Base-by-base conservation (phyloP, 768 basidiomycete species). In the Russula lepida region DNA sequence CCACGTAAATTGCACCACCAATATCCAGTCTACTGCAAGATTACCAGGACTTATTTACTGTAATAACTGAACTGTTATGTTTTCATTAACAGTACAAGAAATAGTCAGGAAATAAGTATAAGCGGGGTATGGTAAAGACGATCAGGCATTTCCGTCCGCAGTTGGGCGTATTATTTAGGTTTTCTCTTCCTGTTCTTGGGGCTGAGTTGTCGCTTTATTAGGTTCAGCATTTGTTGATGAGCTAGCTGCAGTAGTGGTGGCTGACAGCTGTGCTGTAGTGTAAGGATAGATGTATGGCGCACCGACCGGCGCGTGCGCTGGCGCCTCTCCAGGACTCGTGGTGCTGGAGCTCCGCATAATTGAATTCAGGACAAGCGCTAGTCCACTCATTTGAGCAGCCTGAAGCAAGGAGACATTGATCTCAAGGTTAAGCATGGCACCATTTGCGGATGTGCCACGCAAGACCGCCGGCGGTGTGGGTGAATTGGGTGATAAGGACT, bases 321-420 rank as follows among this genome's bases (percentile, higher is more conserved):
- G 57, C 32, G 51, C 53, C 12, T 63, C 44, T 55, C 62, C 51
- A 43, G 66, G 56, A 41, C 67, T 53, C 41, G 65, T 63, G 48
- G 60, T 66, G 39, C 66, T 65, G 44, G 63, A 48, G n/a, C 52
- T 43, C 28, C 82, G 78, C 78, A 88, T 84, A 64, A 90, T 71
- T 2, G 85, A 83, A 71, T 88, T 89, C 63, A 91, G 71, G 12
- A 91, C 75, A 64, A 85, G 74, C 21, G 86, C 86, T 65, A 90
- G 67, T 15, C 88, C 87, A 68, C 79, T 87, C 83, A 88, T 85
- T 68, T 92, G 89, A n/a, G 81, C 75, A 19, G 83, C 77, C 70
- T 89, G 85, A 57, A 92, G 75, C 21, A 85, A 72, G 17, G 84
- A 83, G 30, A 90, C 82, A 62, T 91, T 90, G 69, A 92, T 87